Base-by-base conservation (phyloP, 2,329 filamentous ascomycete species). In the Fusarium sp. region DNA sequence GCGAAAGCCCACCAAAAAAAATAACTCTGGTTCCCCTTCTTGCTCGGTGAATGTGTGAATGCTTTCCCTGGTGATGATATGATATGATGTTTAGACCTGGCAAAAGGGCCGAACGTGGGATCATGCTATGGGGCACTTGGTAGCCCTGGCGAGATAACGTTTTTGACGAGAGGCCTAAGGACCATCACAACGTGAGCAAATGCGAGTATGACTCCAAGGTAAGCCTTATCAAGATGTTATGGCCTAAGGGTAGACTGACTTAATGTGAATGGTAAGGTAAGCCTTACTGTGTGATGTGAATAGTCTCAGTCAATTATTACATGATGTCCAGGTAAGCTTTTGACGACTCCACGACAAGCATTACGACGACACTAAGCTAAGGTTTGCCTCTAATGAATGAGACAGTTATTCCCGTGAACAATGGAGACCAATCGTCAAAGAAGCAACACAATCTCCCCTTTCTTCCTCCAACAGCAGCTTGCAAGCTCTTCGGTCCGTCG, bases 1-100 rank as follows among this genome's bases (percentile, higher is more conserved):
- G 58, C 48, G 45, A 52, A 45, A 43, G 56, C 71, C 70, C 62
- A 57, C 66, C 56, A 71, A 71, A 71, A 66, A 66, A 67, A 56
- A 43, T 16, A 16, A 22, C 16, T 48, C 43, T 48, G 6, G n/a
- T 22, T 11, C 41, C 41, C 20, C 20, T 13, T n/a, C 13, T 43
- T 43, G 41, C 20, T 43, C 8, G 41, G 20, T 43, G 41, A 43
- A 43, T 43, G 41, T 14, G n/a, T 14, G 20, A 43, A 43, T 43
- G n/a, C 11, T 43, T 4, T 43, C 13, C 11, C 41, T 20, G 11
- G 7, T 43, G 41, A 43, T 43, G 41, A 43, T 43, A 43, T 43
- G 41, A 43, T 43, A 43, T 43, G 41, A 43, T 43, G 41, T 43
- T 43, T 22, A 20, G 5, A 8, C 41, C 3, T 43, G 41, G 41